phyloP scores from a whole-genome alignment of 176 grass and related monocot genomes.

The Neostapfia colusana region DNA sequence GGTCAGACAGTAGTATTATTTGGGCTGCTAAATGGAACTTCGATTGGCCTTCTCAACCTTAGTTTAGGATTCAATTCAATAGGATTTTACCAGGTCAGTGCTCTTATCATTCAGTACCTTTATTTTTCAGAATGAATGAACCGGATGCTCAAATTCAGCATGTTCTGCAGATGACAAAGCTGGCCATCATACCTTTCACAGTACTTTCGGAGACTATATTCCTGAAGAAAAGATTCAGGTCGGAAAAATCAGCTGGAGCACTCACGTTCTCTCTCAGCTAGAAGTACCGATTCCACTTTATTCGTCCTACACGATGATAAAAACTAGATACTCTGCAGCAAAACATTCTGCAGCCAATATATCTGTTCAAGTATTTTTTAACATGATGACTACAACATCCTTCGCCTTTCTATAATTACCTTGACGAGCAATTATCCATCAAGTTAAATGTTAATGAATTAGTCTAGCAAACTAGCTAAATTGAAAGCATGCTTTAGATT shows the following conservation, averaged over 20 bases:
- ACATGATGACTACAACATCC: background rate
- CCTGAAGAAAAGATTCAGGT: conserved; percentile 95
- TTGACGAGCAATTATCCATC: background rate
- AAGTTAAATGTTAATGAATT: background rate
- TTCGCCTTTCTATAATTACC: background rate
- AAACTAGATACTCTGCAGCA: background rate
- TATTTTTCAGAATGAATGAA: background rate
- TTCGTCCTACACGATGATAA: conserved; percentile 2
- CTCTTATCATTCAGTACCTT: background rate
- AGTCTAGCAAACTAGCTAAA: background rate
- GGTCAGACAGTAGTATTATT: conserved; percentile 71
- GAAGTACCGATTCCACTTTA: background rate
- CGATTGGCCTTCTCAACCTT: conserved; percentile 89
- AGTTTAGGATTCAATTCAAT: conserved; percentile 93
- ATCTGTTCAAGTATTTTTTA: background rate
- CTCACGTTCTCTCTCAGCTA: background rate
- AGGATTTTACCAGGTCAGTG: conserved; percentile 79
- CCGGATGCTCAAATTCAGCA: background rate
- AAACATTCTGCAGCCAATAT: background rate
- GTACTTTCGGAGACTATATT: conserved; percentile 82
- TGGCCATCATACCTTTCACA: conserved; percentile 94
- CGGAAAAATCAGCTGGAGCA: background rate
- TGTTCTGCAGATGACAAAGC: conserved; percentile 80
- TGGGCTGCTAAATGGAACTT: conserved; percentile 79
- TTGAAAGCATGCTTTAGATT: background rate